Evolutionary conservation across 163 green algal species (phyloP).

Genomic region (Chlamydomonas reinhardtii): DNA sequence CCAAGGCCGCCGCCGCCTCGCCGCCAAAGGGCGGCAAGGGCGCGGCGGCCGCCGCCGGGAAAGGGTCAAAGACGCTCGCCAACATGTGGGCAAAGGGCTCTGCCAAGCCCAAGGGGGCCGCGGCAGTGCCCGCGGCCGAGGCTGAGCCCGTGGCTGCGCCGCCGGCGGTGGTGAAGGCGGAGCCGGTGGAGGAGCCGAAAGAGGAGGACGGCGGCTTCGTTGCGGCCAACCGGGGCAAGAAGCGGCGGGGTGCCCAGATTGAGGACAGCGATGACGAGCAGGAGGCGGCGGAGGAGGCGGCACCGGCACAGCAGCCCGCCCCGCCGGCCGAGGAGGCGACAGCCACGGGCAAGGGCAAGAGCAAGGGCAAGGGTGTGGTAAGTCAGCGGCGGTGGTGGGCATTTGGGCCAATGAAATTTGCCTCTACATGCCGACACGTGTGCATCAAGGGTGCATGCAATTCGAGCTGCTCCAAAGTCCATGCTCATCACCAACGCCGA

Average conservation of each 20-base stretch:
- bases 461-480: too few species aligned
- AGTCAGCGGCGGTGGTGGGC: too few species aligned
- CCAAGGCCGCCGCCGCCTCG: conserved; percentile 9
- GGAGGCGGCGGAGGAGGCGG: neutral
- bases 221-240: neutral
- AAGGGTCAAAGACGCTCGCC: conserved; percentile 15
- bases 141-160: neutral
- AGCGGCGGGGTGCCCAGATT: conserved; percentile 25
- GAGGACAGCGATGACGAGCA: conserved; percentile 33
- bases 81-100: conserved; percentile 43
- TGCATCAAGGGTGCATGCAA: too few species aligned
- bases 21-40: conserved; percentile 37
- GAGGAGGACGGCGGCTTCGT: conserved; percentile 30
- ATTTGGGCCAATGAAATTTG: too few species aligned
- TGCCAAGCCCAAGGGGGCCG: conserved; percentile 11
- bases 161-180: neutral
- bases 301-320: neutral
- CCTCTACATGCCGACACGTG: too few species aligned
- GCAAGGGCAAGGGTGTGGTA: neutral
- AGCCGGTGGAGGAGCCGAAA: neutral
- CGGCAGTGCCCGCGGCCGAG: neutral
- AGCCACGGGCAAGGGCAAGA: neutral
- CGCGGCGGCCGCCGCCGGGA: neutral
- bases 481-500: too few species aligned
- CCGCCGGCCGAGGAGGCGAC: neutral